Evolutionary conservation across 495 filamentous ascomycete species (phyloP).

Genomic region (Xylaria longipes): DNA sequence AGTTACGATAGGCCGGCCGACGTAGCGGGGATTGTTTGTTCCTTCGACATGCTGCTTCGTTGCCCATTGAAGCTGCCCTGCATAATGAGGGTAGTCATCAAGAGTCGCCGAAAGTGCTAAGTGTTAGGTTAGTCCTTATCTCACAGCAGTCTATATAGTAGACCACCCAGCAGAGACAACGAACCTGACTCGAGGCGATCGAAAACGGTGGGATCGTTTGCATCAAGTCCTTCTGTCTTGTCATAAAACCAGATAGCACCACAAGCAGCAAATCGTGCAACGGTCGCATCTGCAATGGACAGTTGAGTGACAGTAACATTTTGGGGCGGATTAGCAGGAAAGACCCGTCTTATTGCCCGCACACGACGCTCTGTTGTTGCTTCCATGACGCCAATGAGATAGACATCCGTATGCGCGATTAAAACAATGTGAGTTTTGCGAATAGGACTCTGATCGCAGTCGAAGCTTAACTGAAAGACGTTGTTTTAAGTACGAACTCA

Average conservation of each 20-base stretch:
- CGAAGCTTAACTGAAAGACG: not conserved
- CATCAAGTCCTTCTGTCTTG: constrained; percentile 29
- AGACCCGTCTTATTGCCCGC: constrained; percentile 30
- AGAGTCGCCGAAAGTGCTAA: constrained; percentile 43
- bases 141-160: not conserved
- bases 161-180: not conserved
- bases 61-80: constrained; percentile 44
- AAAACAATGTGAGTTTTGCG: not conserved
- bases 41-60: constrained; percentile 29
- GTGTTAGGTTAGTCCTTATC: not conserved
- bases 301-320: constrained; percentile 34
- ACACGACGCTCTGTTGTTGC: constrained; percentile 12
- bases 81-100: constrained; percentile 45
- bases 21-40: constrained; percentile 29
- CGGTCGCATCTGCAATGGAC: constrained; percentile 48
- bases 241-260: constrained; percentile 50
- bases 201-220: constrained; percentile 29
- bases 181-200: constrained; percentile 38
- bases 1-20: constrained; percentile 33
- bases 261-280: constrained; percentile 40
- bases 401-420: not conserved
- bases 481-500: not conserved
- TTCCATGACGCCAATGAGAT: not conserved
- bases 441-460: not conserved
- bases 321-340: constrained; percentile 28